These are phyloP conservation scores for Citrus medica DNA, from an alignment of 345 rosid species.

Conservation along the genomic window DNA sequence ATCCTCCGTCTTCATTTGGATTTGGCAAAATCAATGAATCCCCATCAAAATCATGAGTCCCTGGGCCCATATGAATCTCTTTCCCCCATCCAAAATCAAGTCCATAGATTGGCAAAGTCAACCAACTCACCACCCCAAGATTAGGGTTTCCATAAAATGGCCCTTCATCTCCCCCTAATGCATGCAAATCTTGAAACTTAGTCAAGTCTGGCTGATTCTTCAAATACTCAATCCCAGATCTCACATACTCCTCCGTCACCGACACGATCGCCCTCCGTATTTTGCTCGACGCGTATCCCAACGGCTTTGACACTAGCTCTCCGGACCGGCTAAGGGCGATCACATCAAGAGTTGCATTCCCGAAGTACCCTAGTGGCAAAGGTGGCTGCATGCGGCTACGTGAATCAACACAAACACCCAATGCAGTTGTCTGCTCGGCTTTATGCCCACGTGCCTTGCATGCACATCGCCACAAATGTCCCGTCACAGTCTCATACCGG, in stretches of 20 bases:
- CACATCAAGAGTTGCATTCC: conserved; percentile 46
- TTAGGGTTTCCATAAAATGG: conserved; percentile 67
- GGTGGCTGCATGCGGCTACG: conserved; percentile 44
- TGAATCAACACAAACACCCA: conserved; percentile 42
- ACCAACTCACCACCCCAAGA: conserved; percentile 59
- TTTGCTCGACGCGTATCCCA: conserved; percentile 34
- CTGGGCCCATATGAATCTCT: conserved; percentile 51
- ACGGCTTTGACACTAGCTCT: conserved; percentile 33
- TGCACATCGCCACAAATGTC: conserved; percentile 36
- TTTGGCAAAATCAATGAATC: conserved; percentile 37
- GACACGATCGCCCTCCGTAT: conserved; percentile 41
- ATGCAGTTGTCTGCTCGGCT: conserved; percentile 43
- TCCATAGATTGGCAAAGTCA: conserved; percentile 48
- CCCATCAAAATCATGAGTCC: conserved; percentile 50
- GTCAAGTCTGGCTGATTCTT: conserved; percentile 41
- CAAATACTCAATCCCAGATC: conserved; percentile 36
- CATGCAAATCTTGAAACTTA: conserved; percentile 49
- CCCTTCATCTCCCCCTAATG: conserved; percentile 38
- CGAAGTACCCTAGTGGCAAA: conserved; percentile 29
- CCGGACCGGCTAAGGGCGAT: conserved; percentile 38
- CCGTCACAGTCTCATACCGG: conserved; percentile 35
- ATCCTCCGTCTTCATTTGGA: conserved; percentile 25
- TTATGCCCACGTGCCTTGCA: conserved; percentile 37
- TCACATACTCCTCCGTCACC: conserved; percentile 37
- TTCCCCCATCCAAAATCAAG: conserved; percentile 68